Conservation (phyloP, 352 stramenopile species). For the Thalassiosira mediterranea region DNA sequence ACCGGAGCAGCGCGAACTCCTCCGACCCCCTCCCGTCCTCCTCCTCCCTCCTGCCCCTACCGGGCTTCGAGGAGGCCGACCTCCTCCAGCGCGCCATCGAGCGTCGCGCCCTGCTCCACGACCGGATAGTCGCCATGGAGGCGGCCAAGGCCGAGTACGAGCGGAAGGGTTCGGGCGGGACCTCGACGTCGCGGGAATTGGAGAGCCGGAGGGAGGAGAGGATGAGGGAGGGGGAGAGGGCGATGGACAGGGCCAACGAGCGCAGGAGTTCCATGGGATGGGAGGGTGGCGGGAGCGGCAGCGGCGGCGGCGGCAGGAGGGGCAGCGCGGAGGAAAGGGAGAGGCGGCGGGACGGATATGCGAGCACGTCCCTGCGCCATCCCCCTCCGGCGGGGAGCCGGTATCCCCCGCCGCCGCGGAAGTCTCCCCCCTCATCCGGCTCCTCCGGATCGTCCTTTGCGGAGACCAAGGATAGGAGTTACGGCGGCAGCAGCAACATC, state of each 20-base stretch:
- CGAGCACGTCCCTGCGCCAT: background rate
- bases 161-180: background rate
- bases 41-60: slow-evolving; percentile 16
- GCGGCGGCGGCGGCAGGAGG: background rate
- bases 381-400: too few species aligned
- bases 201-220: too few species aligned
- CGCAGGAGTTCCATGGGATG: background rate
- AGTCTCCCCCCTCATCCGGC: too few species aligned
- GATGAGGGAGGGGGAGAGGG: too few species aligned
- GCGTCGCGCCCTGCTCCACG: slow-evolving; percentile 29
- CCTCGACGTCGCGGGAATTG: too few species aligned
- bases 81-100: slow-evolving; percentile 45
- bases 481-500: background rate
- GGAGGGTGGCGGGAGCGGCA: background rate
- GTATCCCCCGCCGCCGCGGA: too few species aligned
- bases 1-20: background rate
- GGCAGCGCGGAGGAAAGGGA: background rate
- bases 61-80: slow-evolving; percentile 36
- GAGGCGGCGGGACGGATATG: background rate
- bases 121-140: slow-evolving; percentile 46
- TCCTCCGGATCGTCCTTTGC: too few species aligned
- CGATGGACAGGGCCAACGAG: background rate
- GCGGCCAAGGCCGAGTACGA: slow-evolving; percentile 16
- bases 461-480: too few species aligned
- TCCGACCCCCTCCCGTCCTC: too few species aligned